Evolutionary conservation across 306 rosid species (phyloP).

Genomic region (Begonia peltatifolia): DNA sequence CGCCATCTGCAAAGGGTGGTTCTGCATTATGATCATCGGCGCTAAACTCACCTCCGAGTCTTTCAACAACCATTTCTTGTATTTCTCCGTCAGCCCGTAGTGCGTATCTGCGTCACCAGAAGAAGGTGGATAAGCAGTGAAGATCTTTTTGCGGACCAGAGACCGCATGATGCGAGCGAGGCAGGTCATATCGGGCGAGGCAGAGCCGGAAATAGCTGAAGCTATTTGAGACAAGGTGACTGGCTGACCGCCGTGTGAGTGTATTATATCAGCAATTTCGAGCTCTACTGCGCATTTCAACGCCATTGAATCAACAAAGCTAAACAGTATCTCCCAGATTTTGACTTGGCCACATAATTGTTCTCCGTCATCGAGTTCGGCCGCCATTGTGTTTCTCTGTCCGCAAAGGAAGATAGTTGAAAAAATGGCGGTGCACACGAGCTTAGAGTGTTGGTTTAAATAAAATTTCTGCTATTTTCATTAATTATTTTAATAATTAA

Average conservation of each 20-base stretch:
- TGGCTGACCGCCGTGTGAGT: conserved; percentile 1
- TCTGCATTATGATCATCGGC: conserved; percentile 7
- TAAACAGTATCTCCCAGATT: conserved; percentile 4
- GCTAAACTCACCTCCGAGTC: conserved; percentile 11
- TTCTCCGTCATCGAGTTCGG: neutral
- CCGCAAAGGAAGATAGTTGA: neutral
- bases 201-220: neutral
- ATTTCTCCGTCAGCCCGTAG: conserved; percentile 13
- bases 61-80: conserved; percentile 10
- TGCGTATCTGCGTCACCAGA: conserved; percentile 3
- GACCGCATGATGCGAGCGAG: conserved; percentile 13
- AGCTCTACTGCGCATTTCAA: conserved; percentile 14
- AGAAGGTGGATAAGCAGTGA: conserved; percentile 8
- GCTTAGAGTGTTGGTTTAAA: too few species aligned
- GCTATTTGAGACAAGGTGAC: conserved; percentile 9
- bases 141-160: conserved; percentile 10
- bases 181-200: conserved; percentile 6
- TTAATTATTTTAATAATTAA: too few species aligned
- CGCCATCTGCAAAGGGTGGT: conserved; percentile 9
- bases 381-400: conserved; percentile 5
- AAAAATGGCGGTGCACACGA: too few species aligned
- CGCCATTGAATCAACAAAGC: conserved; percentile 9
- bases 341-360: conserved; percentile 1
- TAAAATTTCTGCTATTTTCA: too few species aligned
- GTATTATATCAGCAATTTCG: conserved; percentile 10